Evolutionary conservation across 2,329 filamentous ascomycete genomes (phyloP).

Genomic region (Metarhizium humberi): DNA sequence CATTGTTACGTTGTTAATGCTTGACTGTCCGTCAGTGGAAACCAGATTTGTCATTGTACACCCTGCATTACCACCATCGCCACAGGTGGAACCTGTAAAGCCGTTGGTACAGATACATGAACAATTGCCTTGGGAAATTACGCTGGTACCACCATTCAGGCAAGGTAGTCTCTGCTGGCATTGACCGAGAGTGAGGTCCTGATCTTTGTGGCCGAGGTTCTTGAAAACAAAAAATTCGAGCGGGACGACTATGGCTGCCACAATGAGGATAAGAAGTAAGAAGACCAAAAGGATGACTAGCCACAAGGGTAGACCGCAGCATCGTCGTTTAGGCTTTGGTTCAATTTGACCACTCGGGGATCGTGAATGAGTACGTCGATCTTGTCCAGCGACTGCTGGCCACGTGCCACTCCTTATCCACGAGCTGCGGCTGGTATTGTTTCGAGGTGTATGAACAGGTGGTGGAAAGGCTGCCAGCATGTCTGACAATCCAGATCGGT

Average conservation of each 20-base stretch:
- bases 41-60: constrained; percentile 42
- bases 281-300: constrained; percentile 59
- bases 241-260: constrained; percentile 76
- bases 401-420: constrained; percentile 37
- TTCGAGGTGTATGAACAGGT: constrained; percentile 39
- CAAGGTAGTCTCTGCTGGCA: constrained; percentile 60
- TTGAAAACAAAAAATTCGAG: constrained; percentile 54
- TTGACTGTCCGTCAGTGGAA: constrained; percentile 28
- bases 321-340: constrained; percentile 41
- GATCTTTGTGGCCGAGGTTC: constrained; percentile 28
- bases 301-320: constrained; percentile 79
- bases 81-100: constrained; percentile 57
- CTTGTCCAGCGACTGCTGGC: constrained; percentile 32
- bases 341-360: constrained; percentile 7
- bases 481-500: constrained; percentile 48
- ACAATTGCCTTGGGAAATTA: constrained; percentile 59
- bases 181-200: constrained; percentile 29
- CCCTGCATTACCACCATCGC: constrained; percentile 34
- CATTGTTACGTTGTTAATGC: constrained; percentile 61
- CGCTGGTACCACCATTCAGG: constrained; percentile 70
- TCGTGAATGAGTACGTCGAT: constrained; percentile 5
- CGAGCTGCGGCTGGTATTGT: constrained; percentile 34
- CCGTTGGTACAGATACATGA: constrained; percentile 85
- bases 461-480: constrained; percentile 59
- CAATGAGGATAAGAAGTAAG: constrained; percentile 60